Conservation (phyloP, 2,329 filamentous ascomycete species). For the Penicillium palitans region DNA sequence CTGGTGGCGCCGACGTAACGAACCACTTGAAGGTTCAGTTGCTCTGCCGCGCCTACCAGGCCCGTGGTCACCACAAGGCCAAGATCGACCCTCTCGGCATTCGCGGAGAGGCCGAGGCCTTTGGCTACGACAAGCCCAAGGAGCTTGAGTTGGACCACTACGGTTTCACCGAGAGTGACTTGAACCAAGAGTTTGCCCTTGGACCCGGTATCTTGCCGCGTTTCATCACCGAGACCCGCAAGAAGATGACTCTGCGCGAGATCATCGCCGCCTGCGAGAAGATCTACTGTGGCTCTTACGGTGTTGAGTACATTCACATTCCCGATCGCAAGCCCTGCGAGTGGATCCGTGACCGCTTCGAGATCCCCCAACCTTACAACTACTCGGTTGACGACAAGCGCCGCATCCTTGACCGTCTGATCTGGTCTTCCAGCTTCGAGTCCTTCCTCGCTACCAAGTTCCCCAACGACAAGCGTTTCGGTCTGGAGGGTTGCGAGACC, state of each 20-base stretch:
- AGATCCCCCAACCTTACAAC: slow-evolving; percentile 92
- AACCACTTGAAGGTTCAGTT: slow-evolving; percentile 99
- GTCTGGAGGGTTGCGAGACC: slow-evolving; percentile 94
- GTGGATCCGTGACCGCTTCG: slow-evolving; percentile 93
- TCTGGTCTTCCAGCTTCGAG: slow-evolving; percentile 99
- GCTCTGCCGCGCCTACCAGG: slow-evolving; percentile 94
- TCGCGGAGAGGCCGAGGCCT: slow-evolving; percentile 77
- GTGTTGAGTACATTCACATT: slow-evolving; percentile 98
- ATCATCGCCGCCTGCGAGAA: slow-evolving; percentile 91
- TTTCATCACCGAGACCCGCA: slow-evolving; percentile 82
- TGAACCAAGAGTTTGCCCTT: slow-evolving; percentile 87
- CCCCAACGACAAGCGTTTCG: slow-evolving; percentile 99
- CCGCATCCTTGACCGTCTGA: slow-evolving; percentile 91
- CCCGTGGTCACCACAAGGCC: slow-evolving; percentile 96
- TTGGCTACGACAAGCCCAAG: slow-evolving; percentile 83
- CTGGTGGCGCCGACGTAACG: slow-evolving; percentile 76
- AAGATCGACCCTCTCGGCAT: slow-evolving; percentile 96
- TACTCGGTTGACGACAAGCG: slow-evolving; percentile 99
- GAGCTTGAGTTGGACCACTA: slow-evolving; percentile 93
- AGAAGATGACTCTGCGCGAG: slow-evolving; percentile 96
- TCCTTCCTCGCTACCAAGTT: slow-evolving; percentile 94
- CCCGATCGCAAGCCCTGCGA: slow-evolving; percentile 97
- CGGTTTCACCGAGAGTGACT: slow-evolving; percentile 89
- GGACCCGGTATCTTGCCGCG: slow-evolving; percentile 93
- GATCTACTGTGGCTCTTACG: slow-evolving; percentile 96